These are phyloP conservation scores for Alopecurus myosuroides DNA, from an alignment of 176 grass and related monocot species.

Conservation along the genomic window DNA sequence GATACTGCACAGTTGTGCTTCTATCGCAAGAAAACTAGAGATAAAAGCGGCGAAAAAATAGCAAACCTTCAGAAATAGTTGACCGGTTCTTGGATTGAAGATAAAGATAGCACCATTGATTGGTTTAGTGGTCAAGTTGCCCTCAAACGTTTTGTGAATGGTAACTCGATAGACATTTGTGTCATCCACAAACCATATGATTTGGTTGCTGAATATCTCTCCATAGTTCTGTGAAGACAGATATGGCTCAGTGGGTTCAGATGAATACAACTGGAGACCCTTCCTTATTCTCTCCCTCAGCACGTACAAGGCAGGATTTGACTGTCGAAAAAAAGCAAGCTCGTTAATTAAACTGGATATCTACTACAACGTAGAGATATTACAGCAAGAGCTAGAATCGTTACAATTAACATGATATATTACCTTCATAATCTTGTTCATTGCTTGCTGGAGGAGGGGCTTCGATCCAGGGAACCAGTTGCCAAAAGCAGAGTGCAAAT, in stretches of 20 bases:
- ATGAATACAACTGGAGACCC: conserved; percentile 95
- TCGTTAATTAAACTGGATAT: not conserved
- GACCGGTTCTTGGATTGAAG: conserved; percentile 97
- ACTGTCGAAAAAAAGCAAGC: conserved; percentile 53
- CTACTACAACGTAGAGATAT: not conserved
- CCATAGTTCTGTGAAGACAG: conserved; percentile 98
- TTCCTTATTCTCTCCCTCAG: conserved; percentile 97
- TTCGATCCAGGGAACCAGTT: conserved; percentile 99
- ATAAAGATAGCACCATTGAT: conserved; percentile 99
- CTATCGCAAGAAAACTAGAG: not conserved
- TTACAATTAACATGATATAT: conserved; percentile 4
- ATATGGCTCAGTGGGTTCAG: conserved; percentile 96
- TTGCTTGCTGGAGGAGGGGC: conserved; percentile 88
- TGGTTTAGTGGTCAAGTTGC: conserved; percentile 95
- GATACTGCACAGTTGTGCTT: not conserved
- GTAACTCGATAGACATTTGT: conserved; percentile 98
- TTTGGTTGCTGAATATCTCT: conserved; percentile 99
- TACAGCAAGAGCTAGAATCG: not conserved
- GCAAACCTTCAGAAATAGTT: conserved; percentile 88
- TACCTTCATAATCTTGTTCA: conserved; percentile 99
- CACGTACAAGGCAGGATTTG: conserved; percentile 93
- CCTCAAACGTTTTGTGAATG: conserved; percentile 98
- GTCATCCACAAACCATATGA: conserved; percentile 99
- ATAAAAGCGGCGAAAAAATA: conserved; percentile 1
- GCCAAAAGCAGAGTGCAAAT: conserved; percentile 91